Conservation (phyloP, 768 basidiomycete species). For the Collybia nuda region DNA sequence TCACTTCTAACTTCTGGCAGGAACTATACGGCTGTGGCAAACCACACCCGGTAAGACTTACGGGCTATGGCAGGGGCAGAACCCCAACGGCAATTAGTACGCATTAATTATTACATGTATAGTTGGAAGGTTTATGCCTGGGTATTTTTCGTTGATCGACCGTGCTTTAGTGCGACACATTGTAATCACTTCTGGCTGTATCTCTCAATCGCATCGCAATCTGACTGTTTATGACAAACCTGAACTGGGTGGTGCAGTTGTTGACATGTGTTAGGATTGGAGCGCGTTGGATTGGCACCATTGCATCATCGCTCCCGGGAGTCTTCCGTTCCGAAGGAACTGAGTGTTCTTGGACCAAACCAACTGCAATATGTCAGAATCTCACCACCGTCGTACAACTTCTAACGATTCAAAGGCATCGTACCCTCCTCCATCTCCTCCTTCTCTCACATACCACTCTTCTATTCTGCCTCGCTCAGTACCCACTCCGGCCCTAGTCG, state of each 20-base stretch:
- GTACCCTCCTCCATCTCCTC: conserved; percentile 29
- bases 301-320: conserved; percentile 2
- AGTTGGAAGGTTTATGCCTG: conserved; percentile 11
- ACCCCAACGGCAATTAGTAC: conserved; percentile 38
- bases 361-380: conserved; percentile 10
- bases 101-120: conserved; percentile 23
- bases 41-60: conserved; percentile 92
- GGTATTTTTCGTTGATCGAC: conserved; percentile 12
- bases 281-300: neutral
- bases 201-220: neutral
- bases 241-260: neutral
- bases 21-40: conserved; percentile 96
- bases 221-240: neutral
- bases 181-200: conserved; percentile 12
- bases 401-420: conserved; percentile 13
- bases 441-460: conserved; percentile 47
- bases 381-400: conserved; percentile 19
- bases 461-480: conserved; percentile 34
- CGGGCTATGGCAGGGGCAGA: conserved; percentile 81
- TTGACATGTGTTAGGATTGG: conserved; percentile 10
- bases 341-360: neutral
- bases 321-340: conserved; percentile 9
- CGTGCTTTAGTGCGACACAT: conserved; percentile 15
- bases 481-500: conserved; percentile 51
- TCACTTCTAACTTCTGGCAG: conserved; percentile 31